Conservation (phyloP, 83 land plant species). For the Diphasiastrum complanatum region DNA sequence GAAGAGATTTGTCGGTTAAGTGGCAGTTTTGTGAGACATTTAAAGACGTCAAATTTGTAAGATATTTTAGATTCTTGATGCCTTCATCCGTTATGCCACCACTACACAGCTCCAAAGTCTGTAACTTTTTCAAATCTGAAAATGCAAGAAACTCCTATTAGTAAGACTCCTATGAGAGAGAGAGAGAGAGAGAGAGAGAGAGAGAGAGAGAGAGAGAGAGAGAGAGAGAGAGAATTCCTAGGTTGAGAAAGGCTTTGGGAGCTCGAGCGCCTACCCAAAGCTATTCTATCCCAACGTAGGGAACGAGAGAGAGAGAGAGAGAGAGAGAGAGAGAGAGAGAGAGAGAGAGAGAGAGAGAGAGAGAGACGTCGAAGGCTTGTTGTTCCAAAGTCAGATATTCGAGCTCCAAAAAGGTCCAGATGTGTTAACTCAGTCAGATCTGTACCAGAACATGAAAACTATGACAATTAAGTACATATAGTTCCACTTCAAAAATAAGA, state of each 20-base stretch:
- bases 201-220: background rate
- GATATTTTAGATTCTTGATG: constrained; percentile 78
- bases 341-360: background rate
- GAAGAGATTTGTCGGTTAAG: constrained; percentile 72
- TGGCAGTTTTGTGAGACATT: constrained; percentile 83
- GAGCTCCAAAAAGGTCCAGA: constrained; percentile 98
- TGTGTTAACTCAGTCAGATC: constrained; percentile 81
- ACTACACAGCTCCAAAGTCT: constrained; percentile 83
- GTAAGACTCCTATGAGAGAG: background rate
- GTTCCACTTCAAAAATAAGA: background rate
- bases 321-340: too few relatives aligned
- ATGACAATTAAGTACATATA: background rate
- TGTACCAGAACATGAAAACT: constrained; percentile 37
- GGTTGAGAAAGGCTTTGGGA: constrained; percentile 16
- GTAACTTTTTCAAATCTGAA: constrained; percentile 88
- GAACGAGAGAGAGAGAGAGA: too few relatives aligned
- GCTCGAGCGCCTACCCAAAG: background rate
- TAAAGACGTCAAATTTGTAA: constrained; percentile 58
- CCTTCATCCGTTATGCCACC: constrained; percentile 93
- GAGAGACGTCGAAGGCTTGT: constrained; percentile 39
- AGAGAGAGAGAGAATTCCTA: constrained; percentile 2
- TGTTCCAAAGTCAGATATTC: constrained; percentile 86
- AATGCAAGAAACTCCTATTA: background rate
- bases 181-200: background rate
- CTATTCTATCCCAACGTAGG: background rate